Evolutionary conservation across 805 yeast species (phyloP).

Genomic region (Komagataella pseudopastoris): DNA sequence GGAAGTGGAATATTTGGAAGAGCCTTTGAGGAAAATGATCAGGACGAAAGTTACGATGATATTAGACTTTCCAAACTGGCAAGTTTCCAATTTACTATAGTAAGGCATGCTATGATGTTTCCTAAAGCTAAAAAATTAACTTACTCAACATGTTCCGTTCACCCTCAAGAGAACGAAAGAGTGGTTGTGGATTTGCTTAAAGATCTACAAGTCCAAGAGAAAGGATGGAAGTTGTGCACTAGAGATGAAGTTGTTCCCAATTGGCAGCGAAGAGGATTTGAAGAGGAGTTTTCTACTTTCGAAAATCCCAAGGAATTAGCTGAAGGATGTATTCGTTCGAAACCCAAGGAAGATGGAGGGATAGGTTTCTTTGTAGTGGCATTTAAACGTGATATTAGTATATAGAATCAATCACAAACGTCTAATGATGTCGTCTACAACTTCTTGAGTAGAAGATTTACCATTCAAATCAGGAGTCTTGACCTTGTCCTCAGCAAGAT

Average conservation of each 20-base stretch:
- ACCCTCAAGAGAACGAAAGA: conserved; percentile 85
- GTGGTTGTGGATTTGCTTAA: conserved; percentile 71
- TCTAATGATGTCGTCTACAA: conserved; percentile 66
- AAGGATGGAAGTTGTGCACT: conserved; percentile 65
- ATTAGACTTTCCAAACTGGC: conserved; percentile 62
- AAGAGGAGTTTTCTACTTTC: conserved; percentile 47
- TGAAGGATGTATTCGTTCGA: conserved; percentile 75
- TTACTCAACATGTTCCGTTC: conserved; percentile 92
- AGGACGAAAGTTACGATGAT: conserved; percentile 23
- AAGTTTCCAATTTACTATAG: conserved; percentile 77
- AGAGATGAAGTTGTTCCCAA: conserved; percentile 55
- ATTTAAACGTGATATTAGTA: conserved; percentile 38
- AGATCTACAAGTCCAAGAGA: conserved; percentile 46
- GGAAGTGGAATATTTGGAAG: conserved; percentile 98
- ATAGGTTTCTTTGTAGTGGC: conserved; percentile 96
- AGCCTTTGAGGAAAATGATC: conserved; percentile 43
- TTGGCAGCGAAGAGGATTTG: conserved; percentile 82
- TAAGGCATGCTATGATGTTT: conserved; percentile 77
- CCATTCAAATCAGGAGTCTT: conserved; percentile 97
- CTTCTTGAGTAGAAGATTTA: conserved; percentile 72
- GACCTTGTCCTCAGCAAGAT: conserved; percentile 63
- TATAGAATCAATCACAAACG: conserved; percentile 19
- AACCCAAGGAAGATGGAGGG: conserved; percentile 91
- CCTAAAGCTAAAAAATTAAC: conserved; percentile 70
- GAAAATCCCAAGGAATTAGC: conserved; percentile 43